Evolutionary conservation across 2,329 filamentous ascomycete genomes (phyloP), one percentile per base, ranked within the genome.

Genomic region (Claviceps digitariae): DNA sequence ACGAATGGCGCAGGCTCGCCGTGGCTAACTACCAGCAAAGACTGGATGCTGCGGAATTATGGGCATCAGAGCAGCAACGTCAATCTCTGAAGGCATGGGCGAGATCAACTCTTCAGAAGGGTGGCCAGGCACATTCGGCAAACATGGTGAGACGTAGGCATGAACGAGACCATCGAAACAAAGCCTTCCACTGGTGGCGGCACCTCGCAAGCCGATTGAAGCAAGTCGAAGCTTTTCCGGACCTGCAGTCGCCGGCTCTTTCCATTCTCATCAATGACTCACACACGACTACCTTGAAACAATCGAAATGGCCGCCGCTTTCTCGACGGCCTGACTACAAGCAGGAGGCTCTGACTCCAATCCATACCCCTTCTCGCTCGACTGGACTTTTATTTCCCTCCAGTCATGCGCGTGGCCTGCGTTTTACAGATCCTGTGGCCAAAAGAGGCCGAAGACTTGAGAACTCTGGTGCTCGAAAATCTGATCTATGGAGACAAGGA

Each of bases 341-440:
- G 9, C 58, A 62, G 40, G 57, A 59, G 36, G 48, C 57, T 1
- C 53, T 55, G 21, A 62, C 57, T 47, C 54, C 60, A 7, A 53
- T 70, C 15, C 68, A 69, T 48, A 76, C 73, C 8, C 73, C 73
- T 2, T 75, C 72, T n/a, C 71, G 71, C 50, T 70, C 72, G 67
- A 74, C 71, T 2, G 70, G 74, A 3, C 63, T 69, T 50, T 63
- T 69, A 7, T 63, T 69, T 31, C 65, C 69, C 5, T 65, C 70
- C 55, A 61, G 66, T 7, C 67, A 65, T 31, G 59, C 61, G 2
- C 41, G 64, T 23, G 56, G 60, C 10, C 52, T 62, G 23, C 61
- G 60, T 27, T 59, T 60, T 15, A 68, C 68, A 59, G 60, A 63
- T 17, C 57, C 66, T 15, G 56, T 68, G 15, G 61, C 57, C 50